phyloP scores from a whole-genome alignment of 495 filamentous ascomycete genomes.

The Oidiodendron maius region DNA sequence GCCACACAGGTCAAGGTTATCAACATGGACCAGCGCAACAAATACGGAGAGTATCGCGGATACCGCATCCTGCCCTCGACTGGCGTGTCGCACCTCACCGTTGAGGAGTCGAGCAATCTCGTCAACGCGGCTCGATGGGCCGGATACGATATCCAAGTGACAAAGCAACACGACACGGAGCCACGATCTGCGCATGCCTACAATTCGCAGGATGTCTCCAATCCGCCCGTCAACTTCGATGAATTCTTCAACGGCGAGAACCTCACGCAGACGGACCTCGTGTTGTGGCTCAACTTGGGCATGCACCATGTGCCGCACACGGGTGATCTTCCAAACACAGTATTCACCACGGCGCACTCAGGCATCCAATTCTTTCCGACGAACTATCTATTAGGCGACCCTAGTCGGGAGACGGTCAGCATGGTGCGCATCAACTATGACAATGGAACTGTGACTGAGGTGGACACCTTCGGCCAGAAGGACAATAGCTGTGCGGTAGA shows the following conservation, averaged over 20 bases:
- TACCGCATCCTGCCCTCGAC: conserved; percentile 40
- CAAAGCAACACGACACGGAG: conserved; percentile 48
- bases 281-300: conserved; percentile 41
- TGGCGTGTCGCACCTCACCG: conserved; percentile 33
- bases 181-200: conserved; percentile 36
- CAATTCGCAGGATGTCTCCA: conserved; percentile 38
- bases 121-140: conserved; percentile 41
- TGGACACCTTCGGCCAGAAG: conserved; percentile 34
- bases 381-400: conserved; percentile 35
- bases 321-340: conserved; percentile 18
- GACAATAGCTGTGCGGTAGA: conserved; percentile 20
- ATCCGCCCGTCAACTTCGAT: conserved; percentile 49
- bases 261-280: conserved; percentile 46
- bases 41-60: conserved; percentile 47
- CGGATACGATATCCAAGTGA: conserved; percentile 43
- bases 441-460: conserved; percentile 26
- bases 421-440: conserved; percentile 35
- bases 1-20: conserved; percentile 43
- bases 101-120: conserved; percentile 41
- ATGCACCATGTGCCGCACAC: conserved; percentile 56
- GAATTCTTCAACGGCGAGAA: conserved; percentile 49
- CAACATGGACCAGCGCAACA: conserved; percentile 45
- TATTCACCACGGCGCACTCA: conserved; percentile 39
- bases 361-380: conserved; percentile 40
- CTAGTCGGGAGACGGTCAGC: conserved; percentile 21